Percentiles rank a stretch among this genome's conserved stretches.
Conservation (phyloP, 2,329 filamentous ascomycete genomes). For the Xylariales sp. region DNA sequence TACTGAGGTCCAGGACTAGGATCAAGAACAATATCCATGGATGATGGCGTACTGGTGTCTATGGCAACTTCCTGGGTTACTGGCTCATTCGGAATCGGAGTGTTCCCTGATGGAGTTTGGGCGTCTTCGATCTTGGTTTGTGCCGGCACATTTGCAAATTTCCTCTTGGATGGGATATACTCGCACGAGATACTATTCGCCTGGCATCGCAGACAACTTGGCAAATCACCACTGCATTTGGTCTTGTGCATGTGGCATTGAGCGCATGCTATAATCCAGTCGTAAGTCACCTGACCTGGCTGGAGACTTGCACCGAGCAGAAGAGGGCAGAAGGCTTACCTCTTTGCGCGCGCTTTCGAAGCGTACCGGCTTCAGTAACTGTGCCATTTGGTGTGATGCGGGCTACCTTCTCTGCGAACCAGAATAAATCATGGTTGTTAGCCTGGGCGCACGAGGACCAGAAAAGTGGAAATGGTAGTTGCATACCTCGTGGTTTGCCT, state of each 20-base stretch:
- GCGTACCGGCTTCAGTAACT: conserved; percentile 36
- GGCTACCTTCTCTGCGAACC: conserved; percentile 23
- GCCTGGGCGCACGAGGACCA: no score
- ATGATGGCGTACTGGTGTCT: background rate
- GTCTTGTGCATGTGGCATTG: conserved; percentile 38
- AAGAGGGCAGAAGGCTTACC: conserved; percentile 10
- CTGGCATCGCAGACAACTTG: conserved; percentile 33
- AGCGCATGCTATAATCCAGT: conserved; percentile 22
- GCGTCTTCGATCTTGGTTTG: conserved; percentile 3
- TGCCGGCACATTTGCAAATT: conserved; percentile 27
- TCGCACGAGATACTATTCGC: conserved; percentile 29
- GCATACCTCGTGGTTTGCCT: conserved; percentile 2
- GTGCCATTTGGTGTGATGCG: conserved; percentile 34
- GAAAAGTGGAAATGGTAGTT: no score
- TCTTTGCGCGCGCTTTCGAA: conserved; percentile 35
- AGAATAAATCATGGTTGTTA: no score
- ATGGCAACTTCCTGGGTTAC: background rate
- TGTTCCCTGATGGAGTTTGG: conserved; percentile 4
- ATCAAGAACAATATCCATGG: conserved; percentile 3
- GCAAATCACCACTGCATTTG: conserved; percentile 37
- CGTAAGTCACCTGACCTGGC: background rate
- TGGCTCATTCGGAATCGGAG: background rate
- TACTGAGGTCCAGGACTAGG: conserved; percentile 17
- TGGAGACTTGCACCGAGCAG: background rate
- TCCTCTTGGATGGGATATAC: conserved; percentile 33